Conservation (phyloP, 495 filamentous ascomycete species). For the Bryoglossum gracile region DNA sequence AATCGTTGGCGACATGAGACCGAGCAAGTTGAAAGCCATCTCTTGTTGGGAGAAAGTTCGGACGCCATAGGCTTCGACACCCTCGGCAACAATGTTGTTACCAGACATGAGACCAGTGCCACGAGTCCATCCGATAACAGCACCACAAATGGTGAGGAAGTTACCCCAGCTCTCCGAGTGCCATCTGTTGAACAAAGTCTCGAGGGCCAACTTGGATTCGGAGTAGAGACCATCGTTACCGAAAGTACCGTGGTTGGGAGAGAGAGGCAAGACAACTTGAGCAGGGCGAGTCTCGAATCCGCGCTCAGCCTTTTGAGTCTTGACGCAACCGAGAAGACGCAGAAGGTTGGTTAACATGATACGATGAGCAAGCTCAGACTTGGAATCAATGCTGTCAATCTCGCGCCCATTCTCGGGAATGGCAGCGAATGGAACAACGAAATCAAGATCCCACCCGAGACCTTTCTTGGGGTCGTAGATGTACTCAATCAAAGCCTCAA, state of each 20-base stretch:
- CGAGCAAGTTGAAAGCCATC: slow-evolving; percentile 98
- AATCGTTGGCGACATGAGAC: slow-evolving; percentile 89
- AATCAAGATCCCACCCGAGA: slow-evolving; percentile 96
- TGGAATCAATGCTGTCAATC: slow-evolving; percentile 95
- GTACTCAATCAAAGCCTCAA: slow-evolving; percentile 86
- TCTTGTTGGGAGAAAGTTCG: slow-evolving; percentile 98
- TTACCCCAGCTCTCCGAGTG: slow-evolving; percentile 95
- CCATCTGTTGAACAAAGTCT: slow-evolving; percentile 98
- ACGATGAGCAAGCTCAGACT: slow-evolving; percentile 95
- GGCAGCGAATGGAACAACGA: slow-evolving; percentile 91
- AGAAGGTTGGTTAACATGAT: slow-evolving; percentile 99
- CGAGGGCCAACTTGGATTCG: slow-evolving; percentile 92
- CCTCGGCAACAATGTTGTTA: slow-evolving; percentile 97
- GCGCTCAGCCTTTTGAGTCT: slow-evolving; percentile 75
- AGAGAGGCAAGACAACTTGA: slow-evolving; percentile 91
- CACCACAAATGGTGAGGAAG: slow-evolving; percentile 97
- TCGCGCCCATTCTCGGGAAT: slow-evolving; percentile 97
- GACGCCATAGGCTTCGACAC: slow-evolving; percentile 91
- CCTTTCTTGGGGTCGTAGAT: slow-evolving; percentile 97
- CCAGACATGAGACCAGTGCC: slow-evolving; percentile 96
- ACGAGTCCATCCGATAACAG: slow-evolving; percentile 98
- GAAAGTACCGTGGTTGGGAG: slow-evolving; percentile 97
- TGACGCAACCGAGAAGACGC: slow-evolving; percentile 82
- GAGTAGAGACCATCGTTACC: slow-evolving; percentile 97
- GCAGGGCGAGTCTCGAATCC: slow-evolving; percentile 93